A percentile compares a stretch with the other conserved stretches of the same genome.
Evolutionary conservation across 177 flowering plant genomes (phyloP).

Genomic region (Vitis hybrid): DNA sequence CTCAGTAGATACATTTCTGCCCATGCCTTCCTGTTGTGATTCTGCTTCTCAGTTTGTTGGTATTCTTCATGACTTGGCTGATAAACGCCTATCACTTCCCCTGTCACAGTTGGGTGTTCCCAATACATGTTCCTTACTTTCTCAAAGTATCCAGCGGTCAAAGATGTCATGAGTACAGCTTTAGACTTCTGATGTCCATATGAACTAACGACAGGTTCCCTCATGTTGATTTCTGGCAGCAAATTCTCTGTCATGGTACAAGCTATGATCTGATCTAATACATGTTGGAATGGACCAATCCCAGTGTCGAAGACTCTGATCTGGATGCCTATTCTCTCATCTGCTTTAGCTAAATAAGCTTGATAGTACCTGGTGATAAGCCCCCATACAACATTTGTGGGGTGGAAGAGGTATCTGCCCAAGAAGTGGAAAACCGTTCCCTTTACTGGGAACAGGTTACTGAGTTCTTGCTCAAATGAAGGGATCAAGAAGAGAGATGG

Average conservation of each 20-base stretch:
- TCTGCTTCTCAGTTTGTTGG: constrained; percentile 58
- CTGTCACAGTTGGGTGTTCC: constrained; percentile 65
- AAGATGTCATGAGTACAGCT: constrained; percentile 70
- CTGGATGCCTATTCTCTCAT: constrained; percentile 82
- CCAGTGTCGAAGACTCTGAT: constrained; percentile 61
- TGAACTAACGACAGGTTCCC: constrained; percentile 16
- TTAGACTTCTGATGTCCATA: constrained; percentile 31
- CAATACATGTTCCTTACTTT: constrained; percentile 67
- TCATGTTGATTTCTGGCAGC: constrained; percentile 52
- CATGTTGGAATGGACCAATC: constrained; percentile 59
- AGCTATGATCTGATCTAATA: constrained; percentile 65
- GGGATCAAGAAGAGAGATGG: constrained; percentile 85
- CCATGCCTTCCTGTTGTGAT: constrained; percentile 76
- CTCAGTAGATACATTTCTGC: constrained; percentile 86
- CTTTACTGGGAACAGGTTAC: constrained; percentile 65
- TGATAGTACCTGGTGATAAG: constrained; percentile 69
- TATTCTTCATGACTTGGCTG: constrained; percentile 88
- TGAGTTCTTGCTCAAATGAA: constrained; percentile 61
- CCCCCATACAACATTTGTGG: constrained; percentile 86
- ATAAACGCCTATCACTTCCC: constrained; percentile 61
- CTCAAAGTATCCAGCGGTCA: constrained; percentile 65
- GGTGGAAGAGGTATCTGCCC: constrained; percentile 86
- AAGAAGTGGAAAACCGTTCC: constrained; percentile 77
- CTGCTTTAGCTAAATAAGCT: constrained; percentile 74
- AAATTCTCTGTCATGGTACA: constrained; percentile 65